Evolutionary conservation across 202 grass and related monocot species (phyloP).

Genomic region (Tripidium arundinaceum): DNA sequence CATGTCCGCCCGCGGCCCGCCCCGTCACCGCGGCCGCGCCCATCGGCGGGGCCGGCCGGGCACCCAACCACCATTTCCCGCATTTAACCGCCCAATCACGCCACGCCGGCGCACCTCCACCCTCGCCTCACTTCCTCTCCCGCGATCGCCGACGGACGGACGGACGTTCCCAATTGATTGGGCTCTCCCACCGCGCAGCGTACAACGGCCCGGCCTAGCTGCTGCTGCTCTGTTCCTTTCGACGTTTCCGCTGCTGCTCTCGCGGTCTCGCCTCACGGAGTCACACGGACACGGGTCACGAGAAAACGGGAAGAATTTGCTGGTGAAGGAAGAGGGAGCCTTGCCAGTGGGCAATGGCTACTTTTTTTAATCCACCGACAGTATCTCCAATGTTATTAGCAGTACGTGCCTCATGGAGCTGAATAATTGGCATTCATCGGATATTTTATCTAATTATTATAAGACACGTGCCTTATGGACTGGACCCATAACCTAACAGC

Average conservation of each 20-base stretch:
- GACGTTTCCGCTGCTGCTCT: background rate
- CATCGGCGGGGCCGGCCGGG: too few relatives aligned
- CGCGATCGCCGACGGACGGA: background rate
- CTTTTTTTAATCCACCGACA: background rate
- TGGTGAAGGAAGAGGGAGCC: background rate
- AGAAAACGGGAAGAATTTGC: background rate
- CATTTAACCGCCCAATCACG: conserved; percentile 6
- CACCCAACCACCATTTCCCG: conserved; percentile 27
- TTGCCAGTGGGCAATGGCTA: too few relatives aligned
- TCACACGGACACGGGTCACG: background rate
- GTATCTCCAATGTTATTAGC: background rate
- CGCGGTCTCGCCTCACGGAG: background rate
- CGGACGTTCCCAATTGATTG: background rate
- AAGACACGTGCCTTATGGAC: too few relatives aligned
- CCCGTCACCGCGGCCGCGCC: background rate
- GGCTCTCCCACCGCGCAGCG: background rate
- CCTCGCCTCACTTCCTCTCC: too few relatives aligned
- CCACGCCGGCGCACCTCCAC: background rate
- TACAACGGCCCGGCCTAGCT: background rate
- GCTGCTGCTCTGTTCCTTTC: conserved; percentile 15
- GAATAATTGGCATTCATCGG: background rate
- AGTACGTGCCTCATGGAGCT: background rate
- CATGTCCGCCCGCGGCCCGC: background rate
- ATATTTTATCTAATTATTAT: background rate
- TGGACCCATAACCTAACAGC: too few relatives aligned